These are phyloP conservation scores for Paraphoma chrysanthemicola DNA, from an alignment of 2,329 filamentous ascomycete species.

Conservation along the genomic window DNA sequence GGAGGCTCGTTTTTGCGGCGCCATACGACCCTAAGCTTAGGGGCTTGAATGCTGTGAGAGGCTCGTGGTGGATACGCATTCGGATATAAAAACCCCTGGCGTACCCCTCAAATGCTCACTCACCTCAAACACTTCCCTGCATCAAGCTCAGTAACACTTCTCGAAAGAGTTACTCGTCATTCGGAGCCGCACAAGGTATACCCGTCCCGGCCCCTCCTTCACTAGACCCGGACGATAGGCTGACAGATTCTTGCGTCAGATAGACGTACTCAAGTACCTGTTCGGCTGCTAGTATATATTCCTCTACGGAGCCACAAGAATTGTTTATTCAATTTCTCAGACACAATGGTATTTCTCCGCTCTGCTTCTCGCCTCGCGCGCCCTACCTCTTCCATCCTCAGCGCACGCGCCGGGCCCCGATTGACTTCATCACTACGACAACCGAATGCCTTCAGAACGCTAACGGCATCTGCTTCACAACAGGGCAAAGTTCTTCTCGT, in stretches of 20 bases:
- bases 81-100: conserved; percentile 40
- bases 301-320: conserved; percentile 20
- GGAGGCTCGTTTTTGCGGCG: conserved; percentile 33
- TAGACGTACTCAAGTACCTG: conserved; percentile 29
- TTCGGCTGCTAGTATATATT: conserved; percentile 31
- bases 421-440: conserved; percentile 53
- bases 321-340: conserved; percentile 25
- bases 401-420: conserved; percentile 51
- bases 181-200: conserved; percentile 34
- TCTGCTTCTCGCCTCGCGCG: conserved; percentile 65
- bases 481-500: conserved; percentile 97
- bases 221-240: conserved; percentile 15
- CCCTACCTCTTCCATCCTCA: conserved; percentile 61
- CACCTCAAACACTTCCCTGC: conserved; percentile 23
- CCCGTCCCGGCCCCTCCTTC: conserved; percentile 25
- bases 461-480: conserved; percentile 69
- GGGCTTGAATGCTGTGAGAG: conserved; percentile 20
- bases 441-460: conserved; percentile 64
- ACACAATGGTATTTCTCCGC: conserved; percentile 68
- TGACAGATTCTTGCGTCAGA: conserved; percentile 37
- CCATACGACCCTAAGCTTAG: conserved; percentile 29
- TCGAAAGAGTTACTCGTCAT: conserved; percentile 26
- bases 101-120: conserved; percentile 25
- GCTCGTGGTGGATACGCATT: conserved; percentile 22
- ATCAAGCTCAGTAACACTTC: conserved; percentile 14